Conservation (phyloP, 1,139 yeast genomes). For the Geotrichum cucujoidarum region DNA sequence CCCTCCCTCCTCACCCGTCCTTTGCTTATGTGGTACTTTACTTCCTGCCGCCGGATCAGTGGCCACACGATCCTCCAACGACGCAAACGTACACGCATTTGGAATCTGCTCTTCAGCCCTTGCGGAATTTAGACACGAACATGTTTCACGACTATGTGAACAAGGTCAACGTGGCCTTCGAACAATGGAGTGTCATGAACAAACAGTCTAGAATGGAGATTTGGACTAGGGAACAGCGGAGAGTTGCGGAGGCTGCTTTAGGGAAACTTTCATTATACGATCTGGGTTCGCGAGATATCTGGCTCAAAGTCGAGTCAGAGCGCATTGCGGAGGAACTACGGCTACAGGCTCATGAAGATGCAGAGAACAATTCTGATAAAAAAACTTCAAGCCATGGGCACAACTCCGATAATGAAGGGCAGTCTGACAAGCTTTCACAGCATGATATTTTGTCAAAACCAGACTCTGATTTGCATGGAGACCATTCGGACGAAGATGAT, state of each 20-base stretch:
- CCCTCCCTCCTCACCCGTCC: slow-evolving; percentile 42
- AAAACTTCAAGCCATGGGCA: neutral
- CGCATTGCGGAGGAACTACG: slow-evolving; percentile 22
- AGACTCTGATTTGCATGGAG: slow-evolving; percentile 1
- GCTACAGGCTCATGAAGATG: slow-evolving; percentile 8
- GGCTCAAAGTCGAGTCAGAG: slow-evolving; percentile 37
- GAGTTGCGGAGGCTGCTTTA: slow-evolving; percentile 44
- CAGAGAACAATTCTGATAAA: neutral
- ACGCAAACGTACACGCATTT: slow-evolving; percentile 39
- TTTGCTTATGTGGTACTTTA: slow-evolving; percentile 46
- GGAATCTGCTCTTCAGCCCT: slow-evolving; percentile 28
- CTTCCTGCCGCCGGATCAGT: slow-evolving; percentile 42
- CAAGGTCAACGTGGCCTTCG: slow-evolving; percentile 42
- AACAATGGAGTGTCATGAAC: slow-evolving; percentile 41
- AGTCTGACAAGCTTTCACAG: neutral
- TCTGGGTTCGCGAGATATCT: slow-evolving; percentile 40
- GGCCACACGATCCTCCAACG: slow-evolving; percentile 51
- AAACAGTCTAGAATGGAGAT: slow-evolving; percentile 36
- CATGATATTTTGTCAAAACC: neutral
- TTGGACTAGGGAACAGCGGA: slow-evolving; percentile 44
- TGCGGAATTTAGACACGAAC: slow-evolving; percentile 10
- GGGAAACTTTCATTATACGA: slow-evolving; percentile 41
- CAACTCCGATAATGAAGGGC: neutral
- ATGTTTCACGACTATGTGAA: slow-evolving; percentile 21
- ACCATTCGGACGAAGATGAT: neutral